Conservation (phyloP, 2,329 filamentous ascomycete genomes). For the Alternaria sp. region DNA sequence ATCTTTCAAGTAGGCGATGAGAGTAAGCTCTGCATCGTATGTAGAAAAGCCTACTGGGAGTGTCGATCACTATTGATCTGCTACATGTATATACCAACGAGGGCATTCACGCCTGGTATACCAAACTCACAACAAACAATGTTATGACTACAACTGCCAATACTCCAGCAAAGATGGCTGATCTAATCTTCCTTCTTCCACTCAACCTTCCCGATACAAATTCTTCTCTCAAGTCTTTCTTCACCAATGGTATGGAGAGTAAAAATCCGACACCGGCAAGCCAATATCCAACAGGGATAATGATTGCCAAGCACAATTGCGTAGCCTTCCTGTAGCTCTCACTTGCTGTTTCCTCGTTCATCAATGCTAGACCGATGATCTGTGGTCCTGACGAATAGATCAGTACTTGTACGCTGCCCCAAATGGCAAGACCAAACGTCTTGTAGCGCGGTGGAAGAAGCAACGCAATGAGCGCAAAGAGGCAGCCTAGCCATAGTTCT, state of each 20-base stretch:
- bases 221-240: neutral
- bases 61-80: neutral
- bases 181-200: neutral
- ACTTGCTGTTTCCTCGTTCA: neutral
- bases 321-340: neutral
- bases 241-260: neutral
- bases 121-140: neutral
- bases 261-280: neutral
- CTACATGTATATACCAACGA: neutral
- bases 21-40: neutral
- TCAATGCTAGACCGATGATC: neutral
- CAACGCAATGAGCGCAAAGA: neutral
- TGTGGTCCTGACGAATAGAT: neutral
- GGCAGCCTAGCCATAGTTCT: neutral
- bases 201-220: too few species aligned
- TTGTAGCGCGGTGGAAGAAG: constrained; percentile 2
- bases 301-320: neutral
- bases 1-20: neutral
- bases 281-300: neutral
- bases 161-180: neutral
- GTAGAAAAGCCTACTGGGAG: neutral
- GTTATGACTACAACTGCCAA: neutral
- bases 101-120: neutral
- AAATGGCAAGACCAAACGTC: neutral
- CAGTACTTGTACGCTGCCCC: neutral